Percentiles rank a stretch among this genome's conserved stretches.
These are phyloP conservation scores for Bipolaris bicolor DNA, from an alignment of 2,329 filamentous ascomycete genomes.

Conservation along the genomic window DNA sequence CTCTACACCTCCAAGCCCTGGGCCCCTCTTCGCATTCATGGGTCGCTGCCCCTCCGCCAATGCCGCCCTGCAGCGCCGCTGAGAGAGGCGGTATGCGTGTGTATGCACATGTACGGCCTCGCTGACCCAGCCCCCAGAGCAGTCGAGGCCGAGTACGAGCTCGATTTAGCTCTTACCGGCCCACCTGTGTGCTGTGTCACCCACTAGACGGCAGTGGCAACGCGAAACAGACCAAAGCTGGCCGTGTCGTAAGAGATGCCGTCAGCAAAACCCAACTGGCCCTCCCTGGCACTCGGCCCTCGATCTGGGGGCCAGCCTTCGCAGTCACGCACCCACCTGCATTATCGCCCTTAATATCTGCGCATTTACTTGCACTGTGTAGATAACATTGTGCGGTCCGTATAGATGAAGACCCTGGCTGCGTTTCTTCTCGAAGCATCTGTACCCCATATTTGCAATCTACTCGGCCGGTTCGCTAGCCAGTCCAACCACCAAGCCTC, in stretches of 20 bases:
- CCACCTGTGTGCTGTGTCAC: constrained; percentile 35
- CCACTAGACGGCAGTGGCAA: constrained; percentile 33
- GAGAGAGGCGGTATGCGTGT: neutral
- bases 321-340: constrained; percentile 24
- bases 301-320: constrained; percentile 18
- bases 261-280: constrained; percentile 33
- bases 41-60: constrained; percentile 5
- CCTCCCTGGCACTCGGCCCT: constrained; percentile 18
- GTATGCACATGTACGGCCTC: too few species aligned
- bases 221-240: constrained; percentile 33
- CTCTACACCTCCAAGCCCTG: too few species aligned
- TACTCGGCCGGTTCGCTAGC: constrained; percentile 34
- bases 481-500: constrained; percentile 25
- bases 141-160: constrained; percentile 17
- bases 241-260: constrained; percentile 39
- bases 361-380: constrained; percentile 2
- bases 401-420: constrained; percentile 24
- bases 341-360: constrained; percentile 32
- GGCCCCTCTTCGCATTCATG: neutral
- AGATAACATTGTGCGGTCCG: neutral
- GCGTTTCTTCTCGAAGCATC: constrained; percentile 38
- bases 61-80: neutral
- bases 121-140: constrained; percentile 19
- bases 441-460: constrained; percentile 43
- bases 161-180: constrained; percentile 24